Evolutionary conservation across 2,329 filamentous ascomycete species (phyloP).

Genomic region (Periglandula ipomoeae): DNA sequence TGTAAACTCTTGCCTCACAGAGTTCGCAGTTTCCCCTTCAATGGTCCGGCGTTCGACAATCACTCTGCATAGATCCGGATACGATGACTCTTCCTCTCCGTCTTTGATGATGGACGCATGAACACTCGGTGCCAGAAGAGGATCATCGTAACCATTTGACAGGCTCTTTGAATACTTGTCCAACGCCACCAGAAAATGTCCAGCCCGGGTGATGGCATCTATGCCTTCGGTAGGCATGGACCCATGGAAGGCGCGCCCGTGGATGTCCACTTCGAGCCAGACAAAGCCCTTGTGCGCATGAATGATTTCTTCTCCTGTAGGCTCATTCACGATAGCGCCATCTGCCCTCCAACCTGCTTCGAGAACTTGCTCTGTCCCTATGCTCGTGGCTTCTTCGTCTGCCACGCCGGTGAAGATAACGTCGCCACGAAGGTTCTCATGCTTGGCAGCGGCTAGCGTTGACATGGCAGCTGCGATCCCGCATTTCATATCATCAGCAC

Average conservation of each 20-base stretch:
- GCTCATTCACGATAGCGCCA: slow-evolving; percentile 39
- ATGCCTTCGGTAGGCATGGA: slow-evolving; percentile 33
- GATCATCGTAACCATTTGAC: slow-evolving; percentile 17
- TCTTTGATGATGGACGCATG: slow-evolving; percentile 40
- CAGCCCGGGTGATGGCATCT: slow-evolving; percentile 40
- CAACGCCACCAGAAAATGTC: slow-evolving; percentile 36
- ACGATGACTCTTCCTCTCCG: slow-evolving; percentile 42
- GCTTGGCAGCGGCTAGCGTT: slow-evolving; percentile 28
- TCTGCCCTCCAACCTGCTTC: slow-evolving; percentile 44
- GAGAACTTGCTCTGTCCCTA: slow-evolving; percentile 41
- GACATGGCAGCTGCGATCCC: slow-evolving; percentile 38
- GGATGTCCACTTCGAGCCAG: slow-evolving; percentile 33
- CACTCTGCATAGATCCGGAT: slow-evolving; percentile 39
- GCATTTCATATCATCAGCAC: slow-evolving; percentile 42
- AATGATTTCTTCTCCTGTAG: slow-evolving; percentile 32
- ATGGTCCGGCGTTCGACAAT: slow-evolving; percentile 40
- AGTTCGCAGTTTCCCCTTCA: slow-evolving; percentile 29
- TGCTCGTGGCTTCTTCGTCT: slow-evolving; percentile 41
- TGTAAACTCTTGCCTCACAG: slow-evolving; percentile 28
- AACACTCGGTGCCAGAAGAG: slow-evolving; percentile 27
- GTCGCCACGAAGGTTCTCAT: slow-evolving; percentile 32
- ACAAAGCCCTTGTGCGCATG: slow-evolving; percentile 43
- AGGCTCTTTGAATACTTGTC: slow-evolving; percentile 31
- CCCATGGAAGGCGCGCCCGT: slow-evolving; percentile 33
- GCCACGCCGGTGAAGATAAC: slow-evolving; percentile 44